Conservation (phyloP, 2,329 filamentous ascomycete species). For the Nigrospora sphaerica region DNA sequence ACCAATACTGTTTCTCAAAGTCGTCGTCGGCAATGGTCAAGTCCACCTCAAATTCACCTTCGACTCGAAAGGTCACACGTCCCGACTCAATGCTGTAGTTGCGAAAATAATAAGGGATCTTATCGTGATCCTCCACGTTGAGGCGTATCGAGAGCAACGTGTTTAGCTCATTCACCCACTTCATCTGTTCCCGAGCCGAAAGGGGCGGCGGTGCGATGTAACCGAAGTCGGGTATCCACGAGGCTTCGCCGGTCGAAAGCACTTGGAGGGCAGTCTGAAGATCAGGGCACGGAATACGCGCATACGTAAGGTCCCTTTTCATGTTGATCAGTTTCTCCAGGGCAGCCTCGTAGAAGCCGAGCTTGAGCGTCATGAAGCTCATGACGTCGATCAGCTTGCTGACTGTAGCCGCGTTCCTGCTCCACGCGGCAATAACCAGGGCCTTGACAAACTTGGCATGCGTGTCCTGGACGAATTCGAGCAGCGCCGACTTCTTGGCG, state of each 20-base stretch:
- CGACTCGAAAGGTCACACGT: slow-evolving; percentile 81
- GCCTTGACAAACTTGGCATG: slow-evolving; percentile 90
- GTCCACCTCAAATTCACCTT: slow-evolving; percentile 85
- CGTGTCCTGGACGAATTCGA: slow-evolving; percentile 72
- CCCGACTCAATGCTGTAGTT: slow-evolving; percentile 76
- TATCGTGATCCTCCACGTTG: slow-evolving; percentile 76
- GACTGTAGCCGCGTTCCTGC: slow-evolving; percentile 68
- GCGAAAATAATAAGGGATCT: slow-evolving; percentile 65
- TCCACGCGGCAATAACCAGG: slow-evolving; percentile 86
- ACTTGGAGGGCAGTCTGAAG: slow-evolving; percentile 83
- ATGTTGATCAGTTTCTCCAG: slow-evolving; percentile 61
- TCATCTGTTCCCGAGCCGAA: slow-evolving; percentile 63
- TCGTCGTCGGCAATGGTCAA: slow-evolving; percentile 86
- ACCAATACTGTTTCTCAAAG: slow-evolving; percentile 78
- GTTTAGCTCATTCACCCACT: slow-evolving; percentile 74
- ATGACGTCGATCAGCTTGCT: slow-evolving; percentile 85
- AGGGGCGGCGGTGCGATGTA: slow-evolving; percentile 72
- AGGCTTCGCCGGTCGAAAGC: slow-evolving; percentile 68
- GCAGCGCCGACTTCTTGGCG: slow-evolving; percentile 65
- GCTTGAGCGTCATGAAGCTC: slow-evolving; percentile 61
- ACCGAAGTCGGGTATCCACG: slow-evolving; percentile 74
- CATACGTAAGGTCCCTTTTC: slow-evolving; percentile 64
- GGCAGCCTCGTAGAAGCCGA: slow-evolving; percentile 51
- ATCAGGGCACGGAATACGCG: slow-evolving; percentile 82
- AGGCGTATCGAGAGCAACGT: slow-evolving; percentile 75